These are phyloP conservation scores for Sporothrix pseudoabietina DNA, from an alignment of 2,329 filamentous ascomycete species.

Conservation along the genomic window DNA sequence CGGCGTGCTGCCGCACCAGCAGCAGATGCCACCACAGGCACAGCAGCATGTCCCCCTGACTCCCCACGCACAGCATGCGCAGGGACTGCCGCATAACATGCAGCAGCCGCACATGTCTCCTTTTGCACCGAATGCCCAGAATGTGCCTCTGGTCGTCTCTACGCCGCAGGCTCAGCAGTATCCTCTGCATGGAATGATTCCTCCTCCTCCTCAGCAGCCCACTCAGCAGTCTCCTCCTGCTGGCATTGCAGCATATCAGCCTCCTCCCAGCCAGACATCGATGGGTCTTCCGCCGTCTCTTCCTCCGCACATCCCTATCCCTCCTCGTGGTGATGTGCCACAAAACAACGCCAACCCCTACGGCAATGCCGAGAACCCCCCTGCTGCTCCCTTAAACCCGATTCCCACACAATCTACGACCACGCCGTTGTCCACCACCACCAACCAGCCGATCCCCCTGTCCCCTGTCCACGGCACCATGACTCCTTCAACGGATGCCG, in stretches of 20 bases:
- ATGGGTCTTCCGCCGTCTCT: constrained; percentile 23
- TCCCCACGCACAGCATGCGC: constrained; percentile 49
- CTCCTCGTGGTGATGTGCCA: constrained; percentile 15
- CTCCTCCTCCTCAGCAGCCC: background rate
- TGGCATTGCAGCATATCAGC: constrained; percentile 41
- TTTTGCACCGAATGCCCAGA: constrained; percentile 16
- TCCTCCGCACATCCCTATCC: constrained; percentile 26
- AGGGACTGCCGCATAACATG: constrained; percentile 47
- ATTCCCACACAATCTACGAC: constrained; percentile 47
- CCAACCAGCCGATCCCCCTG: background rate
- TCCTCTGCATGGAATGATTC: background rate
- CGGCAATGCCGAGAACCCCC: constrained; percentile 52
- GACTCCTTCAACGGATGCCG: constrained; percentile 6
- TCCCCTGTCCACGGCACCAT: background rate
- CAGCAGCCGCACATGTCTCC: constrained; percentile 18
- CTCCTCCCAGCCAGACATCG: constrained; percentile 29
- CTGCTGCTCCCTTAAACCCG: constrained; percentile 44
- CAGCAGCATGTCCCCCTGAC: constrained; percentile 35
- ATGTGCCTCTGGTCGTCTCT: constrained; percentile 47
- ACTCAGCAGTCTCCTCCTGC: constrained; percentile 44
- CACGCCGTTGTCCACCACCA: constrained; percentile 21
- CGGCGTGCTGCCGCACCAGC: constrained; percentile 25
- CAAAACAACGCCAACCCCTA: constrained; percentile 34
- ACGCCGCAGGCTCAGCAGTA: constrained; percentile 56
- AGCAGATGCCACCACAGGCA: constrained; percentile 39